Base-by-base conservation (phyloP, 768 basidiomycete species). In the Paxillus rubicundulus region DNA sequence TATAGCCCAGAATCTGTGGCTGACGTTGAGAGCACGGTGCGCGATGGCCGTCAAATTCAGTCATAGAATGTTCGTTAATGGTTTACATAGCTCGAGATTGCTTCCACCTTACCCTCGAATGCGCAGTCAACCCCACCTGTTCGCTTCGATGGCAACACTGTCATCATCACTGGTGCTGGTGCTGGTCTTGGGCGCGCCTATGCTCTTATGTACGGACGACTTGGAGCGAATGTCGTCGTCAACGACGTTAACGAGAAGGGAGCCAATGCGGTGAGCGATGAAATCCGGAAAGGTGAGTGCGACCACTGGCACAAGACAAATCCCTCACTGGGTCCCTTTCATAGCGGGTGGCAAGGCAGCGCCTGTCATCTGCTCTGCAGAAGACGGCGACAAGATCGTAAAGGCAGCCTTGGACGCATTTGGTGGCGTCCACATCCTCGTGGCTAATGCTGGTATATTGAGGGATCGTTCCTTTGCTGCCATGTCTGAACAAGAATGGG, bases 181-280 rank as follows among this genome's bases (percentile, higher is more conserved):
- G 92, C 89, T 24, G 97, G 96, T 47, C 84, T 99, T 28, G 97
- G 97, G 16, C 85, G 97, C 27, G 82, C 83, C 2, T 97, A 98
- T 65, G 90, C 97, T 0, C 78, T 87, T 39, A 90, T 98, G 89
- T 98, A 88, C 64, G 90, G 81, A 21, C 84, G 81, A 49, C 83
- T 95, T 9, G 96, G 97, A n/a, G 96, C 93, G 9, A 97, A 97
- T 61, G 90, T 99, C 30, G 89, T 98, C 41, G 84, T 98, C 39
- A 99, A 98, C 67, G 97, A 99, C 63, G 86, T 98, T 43, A 92
- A 79, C 66, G 87, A 86, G 64, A 90, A 93, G 60, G 86, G 81
- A 2, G 94, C 94, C 7, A 82, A 82, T 18, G 73, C 79, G 8
- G 94, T 98, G 2, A 92, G 92, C 16, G 81, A 86, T n/a, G 94